phyloP scores from a whole-genome alignment of 2,329 filamentous ascomycete genomes.

The Clarireedia hainanense region DNA sequence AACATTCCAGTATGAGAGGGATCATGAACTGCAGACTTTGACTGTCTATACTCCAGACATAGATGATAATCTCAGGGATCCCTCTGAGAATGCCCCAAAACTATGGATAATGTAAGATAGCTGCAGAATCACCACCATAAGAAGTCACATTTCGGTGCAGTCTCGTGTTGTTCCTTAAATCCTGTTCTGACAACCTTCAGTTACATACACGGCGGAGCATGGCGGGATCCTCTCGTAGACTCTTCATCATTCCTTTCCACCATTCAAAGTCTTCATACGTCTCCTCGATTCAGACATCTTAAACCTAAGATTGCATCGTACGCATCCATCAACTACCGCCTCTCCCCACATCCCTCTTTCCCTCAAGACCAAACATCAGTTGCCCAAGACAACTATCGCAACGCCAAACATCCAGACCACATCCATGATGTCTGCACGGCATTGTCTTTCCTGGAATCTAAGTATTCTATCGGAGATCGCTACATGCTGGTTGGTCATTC shows the following conservation, averaged over 20 bases:
- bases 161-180: not conserved
- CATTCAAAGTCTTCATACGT: slow-evolving; percentile 34
- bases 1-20: slow-evolving; percentile 1
- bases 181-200: slow-evolving; percentile 7
- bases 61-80: not conserved
- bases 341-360: slow-evolving; percentile 47
- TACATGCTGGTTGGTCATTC: slow-evolving; percentile 56
- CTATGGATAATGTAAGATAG: slow-evolving; percentile 7
- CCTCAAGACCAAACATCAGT: slow-evolving; percentile 29
- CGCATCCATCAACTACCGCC: slow-evolving; percentile 57
- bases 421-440: slow-evolving; percentile 47
- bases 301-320: slow-evolving; percentile 47
- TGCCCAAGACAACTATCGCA: slow-evolving; percentile 26
- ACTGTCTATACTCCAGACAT: not conserved
- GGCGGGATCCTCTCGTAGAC: slow-evolving; percentile 49
- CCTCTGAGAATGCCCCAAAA: not conserved
- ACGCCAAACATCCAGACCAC: slow-evolving; percentile 53
- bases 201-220: slow-evolving; percentile 52
- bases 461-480: slow-evolving; percentile 35
- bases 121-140: not conserved
- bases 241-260: slow-evolving; percentile 39
- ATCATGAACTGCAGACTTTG: slow-evolving; percentile 6
- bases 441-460: slow-evolving; percentile 40
- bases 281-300: not conserved
- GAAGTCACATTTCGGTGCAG: not conserved